These are phyloP conservation scores for Russula brevipes DNA, from an alignment of 768 basidiomycete genomes.

Conservation along the genomic window DNA sequence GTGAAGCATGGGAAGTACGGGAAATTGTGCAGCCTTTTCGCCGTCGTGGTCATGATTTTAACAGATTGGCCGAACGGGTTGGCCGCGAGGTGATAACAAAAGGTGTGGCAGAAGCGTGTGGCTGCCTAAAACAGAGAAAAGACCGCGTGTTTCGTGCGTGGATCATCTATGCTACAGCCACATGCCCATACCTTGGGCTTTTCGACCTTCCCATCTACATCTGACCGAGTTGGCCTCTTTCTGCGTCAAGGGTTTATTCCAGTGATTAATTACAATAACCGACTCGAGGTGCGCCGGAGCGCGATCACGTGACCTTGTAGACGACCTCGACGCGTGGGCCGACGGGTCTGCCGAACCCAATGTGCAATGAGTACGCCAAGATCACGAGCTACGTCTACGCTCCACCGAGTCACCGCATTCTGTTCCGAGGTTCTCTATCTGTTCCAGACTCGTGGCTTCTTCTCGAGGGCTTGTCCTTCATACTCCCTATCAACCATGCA, in stretches of 20 bases:
- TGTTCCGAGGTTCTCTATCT: conserved; percentile 72
- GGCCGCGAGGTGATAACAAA: neutral
- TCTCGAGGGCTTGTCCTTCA: conserved; percentile 71
- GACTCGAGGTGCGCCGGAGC: neutral
- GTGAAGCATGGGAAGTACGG: neutral
- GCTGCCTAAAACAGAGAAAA: neutral
- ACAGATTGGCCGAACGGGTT: neutral
- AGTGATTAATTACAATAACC: too few species aligned
- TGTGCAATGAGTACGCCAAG: conserved; percentile 16
- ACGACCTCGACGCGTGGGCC: too few species aligned
- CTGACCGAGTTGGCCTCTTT: too few species aligned
- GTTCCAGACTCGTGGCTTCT: conserved; percentile 66
- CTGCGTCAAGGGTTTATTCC: too few species aligned
- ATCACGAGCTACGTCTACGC: conserved; percentile 31
- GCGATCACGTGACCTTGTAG: neutral
- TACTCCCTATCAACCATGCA: conserved; percentile 40
- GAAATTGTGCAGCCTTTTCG: neutral
- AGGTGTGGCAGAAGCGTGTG: neutral
- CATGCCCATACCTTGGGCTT: neutral
- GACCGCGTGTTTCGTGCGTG: conserved; percentile 20
- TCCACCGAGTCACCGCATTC: conserved; percentile 44
- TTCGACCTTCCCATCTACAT: too few species aligned
- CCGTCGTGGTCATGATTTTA: conserved; percentile 8
- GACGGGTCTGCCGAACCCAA: neutral
- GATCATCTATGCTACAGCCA: neutral